phyloP scores from a whole-genome alignment of 2,329 filamentous ascomycete genomes.

The Aspergillus cejpii region DNA sequence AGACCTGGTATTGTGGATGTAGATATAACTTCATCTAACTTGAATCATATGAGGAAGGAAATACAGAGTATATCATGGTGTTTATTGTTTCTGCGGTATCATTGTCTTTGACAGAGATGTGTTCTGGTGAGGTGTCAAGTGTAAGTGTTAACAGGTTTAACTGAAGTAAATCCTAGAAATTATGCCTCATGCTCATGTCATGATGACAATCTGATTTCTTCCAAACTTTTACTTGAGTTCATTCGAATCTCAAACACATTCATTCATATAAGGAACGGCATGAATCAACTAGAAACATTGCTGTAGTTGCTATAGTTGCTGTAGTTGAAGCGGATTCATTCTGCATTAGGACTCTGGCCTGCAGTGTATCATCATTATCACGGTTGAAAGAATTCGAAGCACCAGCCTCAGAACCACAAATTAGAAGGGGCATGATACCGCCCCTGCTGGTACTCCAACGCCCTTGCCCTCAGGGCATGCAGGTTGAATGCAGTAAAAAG shows the following conservation, averaged over 20 bases:
- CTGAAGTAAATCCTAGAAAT: no score
- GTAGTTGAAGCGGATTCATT: no score
- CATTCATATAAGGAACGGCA: background rate
- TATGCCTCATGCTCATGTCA: background rate
- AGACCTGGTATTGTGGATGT: background rate
- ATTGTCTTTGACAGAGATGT: no score
- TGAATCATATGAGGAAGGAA: no score
- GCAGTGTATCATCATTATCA: constrained; percentile 6
- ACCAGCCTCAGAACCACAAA: constrained; percentile 1
- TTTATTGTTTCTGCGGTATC: no score
- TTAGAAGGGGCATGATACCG: constrained; percentile 11
- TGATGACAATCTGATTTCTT: background rate
- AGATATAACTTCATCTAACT: no score
- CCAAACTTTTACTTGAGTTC: background rate
- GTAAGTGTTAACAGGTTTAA: no score
- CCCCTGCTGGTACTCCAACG: constrained; percentile 15
- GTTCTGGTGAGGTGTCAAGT: no score
- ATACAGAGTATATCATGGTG: no score
- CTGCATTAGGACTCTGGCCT: background rate
- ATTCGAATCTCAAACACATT: background rate
- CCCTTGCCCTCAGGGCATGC: constrained; percentile 18
- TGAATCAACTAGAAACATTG: background rate
- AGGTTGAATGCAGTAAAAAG: constrained; percentile 19
- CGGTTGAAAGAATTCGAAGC: background rate
- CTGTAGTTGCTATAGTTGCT: background rate